These are phyloP conservation scores for Vicia villosa DNA, from an alignment of 306 rosid genomes.

Conservation along the genomic window DNA sequence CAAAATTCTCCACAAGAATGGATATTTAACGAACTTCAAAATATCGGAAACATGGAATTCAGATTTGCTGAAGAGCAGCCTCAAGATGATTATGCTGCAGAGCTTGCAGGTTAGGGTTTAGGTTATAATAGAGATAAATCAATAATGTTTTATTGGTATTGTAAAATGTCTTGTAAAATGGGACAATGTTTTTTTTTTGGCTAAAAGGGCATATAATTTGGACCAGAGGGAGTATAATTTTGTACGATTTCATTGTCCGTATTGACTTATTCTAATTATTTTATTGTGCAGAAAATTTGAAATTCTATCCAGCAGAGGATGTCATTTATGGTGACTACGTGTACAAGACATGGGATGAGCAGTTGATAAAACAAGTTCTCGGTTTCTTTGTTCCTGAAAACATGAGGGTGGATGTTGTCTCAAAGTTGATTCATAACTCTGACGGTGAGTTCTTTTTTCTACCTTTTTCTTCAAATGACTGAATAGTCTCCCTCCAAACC, in stretches of 20 bases:
- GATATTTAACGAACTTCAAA: slow-evolving; percentile 94
- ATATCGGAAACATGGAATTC: slow-evolving; percentile 93
- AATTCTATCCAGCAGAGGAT: slow-evolving; percentile 72
- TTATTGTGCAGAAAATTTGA: slow-evolving; percentile 69
- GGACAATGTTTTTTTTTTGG: too few relatives aligned
- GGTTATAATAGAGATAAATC: too few relatives aligned
- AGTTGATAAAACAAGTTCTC: slow-evolving; percentile 64
- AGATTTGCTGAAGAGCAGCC: slow-evolving; percentile 96
- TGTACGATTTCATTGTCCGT: slow-evolving; percentile 22
- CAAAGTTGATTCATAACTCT: slow-evolving; percentile 59
- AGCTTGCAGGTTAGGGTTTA: slow-evolving; percentile 69
- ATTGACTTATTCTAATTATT: slow-evolving; percentile 29
- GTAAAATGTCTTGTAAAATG: too few relatives aligned
- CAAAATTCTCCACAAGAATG: slow-evolving; percentile 85
- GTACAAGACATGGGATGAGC: slow-evolving; percentile 79
- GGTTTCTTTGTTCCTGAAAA: slow-evolving; percentile 85
- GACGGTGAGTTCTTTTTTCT: slow-evolving; percentile 53
- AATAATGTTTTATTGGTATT: too few relatives aligned
- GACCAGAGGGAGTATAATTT: slow-evolving; percentile 10
- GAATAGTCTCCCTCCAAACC: background rate
- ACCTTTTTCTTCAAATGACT: slow-evolving; percentile 1
- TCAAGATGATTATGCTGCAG: slow-evolving; percentile 96
- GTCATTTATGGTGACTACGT: slow-evolving; percentile 86
- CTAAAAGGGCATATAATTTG: too few relatives aligned
- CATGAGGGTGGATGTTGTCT: slow-evolving; percentile 87